phyloP scores from a whole-genome alignment of 805 yeast genomes.

The Cyberlindnera mycetangii region DNA sequence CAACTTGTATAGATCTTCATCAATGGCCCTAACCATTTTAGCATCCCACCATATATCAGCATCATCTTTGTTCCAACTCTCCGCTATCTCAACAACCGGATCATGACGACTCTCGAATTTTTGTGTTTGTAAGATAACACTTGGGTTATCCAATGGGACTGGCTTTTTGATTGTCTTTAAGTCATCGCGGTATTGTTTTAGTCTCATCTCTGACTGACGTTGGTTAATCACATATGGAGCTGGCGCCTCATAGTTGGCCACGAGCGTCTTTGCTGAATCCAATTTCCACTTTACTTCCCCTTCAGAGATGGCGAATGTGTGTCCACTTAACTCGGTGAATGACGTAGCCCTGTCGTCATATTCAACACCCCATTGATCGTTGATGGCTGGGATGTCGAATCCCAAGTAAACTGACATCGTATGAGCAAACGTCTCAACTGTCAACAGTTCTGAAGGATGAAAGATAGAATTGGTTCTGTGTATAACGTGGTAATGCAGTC shows the following conservation, averaged over 20 bases:
- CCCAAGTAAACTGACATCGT: constrained; percentile 10
- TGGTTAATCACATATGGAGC: constrained; percentile 17
- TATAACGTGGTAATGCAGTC: neutral
- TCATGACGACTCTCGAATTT: constrained; percentile 22
- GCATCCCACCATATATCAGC: constrained; percentile 21
- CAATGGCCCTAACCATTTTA: constrained; percentile 14
- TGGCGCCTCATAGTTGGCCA: constrained; percentile 15
- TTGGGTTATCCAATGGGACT: constrained; percentile 8
- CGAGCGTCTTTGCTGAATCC: constrained; percentile 14
- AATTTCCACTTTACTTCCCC: constrained; percentile 20
- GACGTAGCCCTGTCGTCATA: constrained; percentile 15
- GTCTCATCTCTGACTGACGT: constrained; percentile 15
- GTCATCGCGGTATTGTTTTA: constrained; percentile 13
- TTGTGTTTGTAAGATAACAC: constrained; percentile 10
- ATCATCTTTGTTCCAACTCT: constrained; percentile 19
- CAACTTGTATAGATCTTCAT: constrained; percentile 4
- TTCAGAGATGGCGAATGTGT: constrained; percentile 14
- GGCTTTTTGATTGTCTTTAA: constrained; percentile 6
- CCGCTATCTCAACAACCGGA: constrained; percentile 24
- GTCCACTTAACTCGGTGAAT: constrained; percentile 8
- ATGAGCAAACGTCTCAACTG: constrained; percentile 10
- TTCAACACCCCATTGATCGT: constrained; percentile 11
- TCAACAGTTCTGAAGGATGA: constrained; percentile 12
- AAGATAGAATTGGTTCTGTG: constrained; percentile 4
- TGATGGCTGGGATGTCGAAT: constrained; percentile 10